A percentile compares a stretch with the other conserved stretches of the same genome.
Evolutionary conservation across 129 eudicot genomes (phyloP).

Genomic region (Daucus carota): DNA sequence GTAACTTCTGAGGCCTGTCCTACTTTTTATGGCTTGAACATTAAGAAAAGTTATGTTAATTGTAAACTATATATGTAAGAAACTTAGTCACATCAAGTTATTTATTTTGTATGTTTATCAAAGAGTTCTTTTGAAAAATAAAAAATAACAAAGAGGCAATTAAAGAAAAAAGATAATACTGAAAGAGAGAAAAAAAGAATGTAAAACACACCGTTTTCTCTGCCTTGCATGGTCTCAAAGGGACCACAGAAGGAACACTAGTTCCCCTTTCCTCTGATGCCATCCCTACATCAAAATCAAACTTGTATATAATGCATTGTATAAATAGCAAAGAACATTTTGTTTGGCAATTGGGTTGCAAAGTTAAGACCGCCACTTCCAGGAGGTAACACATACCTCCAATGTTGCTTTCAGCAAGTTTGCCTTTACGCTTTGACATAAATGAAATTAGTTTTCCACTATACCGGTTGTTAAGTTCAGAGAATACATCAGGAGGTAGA

Average conservation of each 20-base stretch:
- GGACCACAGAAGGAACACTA: conserved; percentile 4
- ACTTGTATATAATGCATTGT: neutral
- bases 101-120: neutral
- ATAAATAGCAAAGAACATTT: neutral
- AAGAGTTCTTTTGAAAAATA: neutral
- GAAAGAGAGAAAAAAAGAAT: neutral
- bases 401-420: conserved; percentile 16
- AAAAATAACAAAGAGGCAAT: neutral
- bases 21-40: neutral
- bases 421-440: conserved; percentile 34
- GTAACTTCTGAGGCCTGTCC: neutral
- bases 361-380: conserved; percentile 32
- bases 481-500: conserved; percentile 77
- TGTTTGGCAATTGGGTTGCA: neutral
- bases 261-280: conserved; percentile 11
- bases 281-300: conserved; percentile 15
- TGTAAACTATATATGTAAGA: neutral
- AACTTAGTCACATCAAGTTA: neutral
- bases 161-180: neutral
- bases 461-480: conserved; percentile 67
- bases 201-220: conserved; percentile 15
- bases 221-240: neutral
- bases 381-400: conserved; percentile 14
- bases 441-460: conserved; percentile 49
- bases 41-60: neutral